A percentile compares a stretch with the other conserved stretches of the same genome.
These are phyloP conservation scores for Glycine tomentella DNA, from an alignment of 306 rosid species.

Conservation along the genomic window DNA sequence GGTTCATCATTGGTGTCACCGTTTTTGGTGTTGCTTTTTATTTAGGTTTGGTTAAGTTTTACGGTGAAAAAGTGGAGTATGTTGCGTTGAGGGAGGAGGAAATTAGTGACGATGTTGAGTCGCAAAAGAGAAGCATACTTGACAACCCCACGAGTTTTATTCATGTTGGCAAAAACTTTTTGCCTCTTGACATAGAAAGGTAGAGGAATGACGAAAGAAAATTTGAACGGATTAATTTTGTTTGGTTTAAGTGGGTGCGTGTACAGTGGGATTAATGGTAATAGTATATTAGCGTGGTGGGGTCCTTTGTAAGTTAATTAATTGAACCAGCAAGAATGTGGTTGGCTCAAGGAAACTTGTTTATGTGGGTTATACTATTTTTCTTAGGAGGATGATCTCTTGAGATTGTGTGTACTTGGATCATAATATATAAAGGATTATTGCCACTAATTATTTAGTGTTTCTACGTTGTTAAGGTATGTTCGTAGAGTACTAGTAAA, in stretches of 20 bases:
- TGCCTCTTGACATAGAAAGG: conserved; percentile 63
- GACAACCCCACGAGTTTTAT: conserved; percentile 54
- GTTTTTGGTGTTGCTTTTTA: conserved; percentile 54
- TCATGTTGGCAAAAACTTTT: conserved; percentile 52
- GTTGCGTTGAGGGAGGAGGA: conserved; percentile 50
- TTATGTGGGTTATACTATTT: neutral
- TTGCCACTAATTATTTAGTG: too few species aligned
- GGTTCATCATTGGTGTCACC: conserved; percentile 60
- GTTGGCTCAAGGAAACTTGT: conserved; percentile 23
- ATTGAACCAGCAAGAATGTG: conserved; percentile 37
- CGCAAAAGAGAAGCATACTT: conserved; percentile 51
- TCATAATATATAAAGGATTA: neutral
- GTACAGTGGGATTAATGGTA: conserved; percentile 23
- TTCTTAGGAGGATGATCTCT: neutral
- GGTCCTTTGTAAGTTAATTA: conserved; percentile 22
- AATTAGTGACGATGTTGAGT: conserved; percentile 61
- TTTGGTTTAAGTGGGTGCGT: neutral
- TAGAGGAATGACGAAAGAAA: neutral
- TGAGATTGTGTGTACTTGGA: conserved; percentile 1
- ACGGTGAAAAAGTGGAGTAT: conserved; percentile 51
- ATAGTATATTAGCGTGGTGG: conserved; percentile 31
- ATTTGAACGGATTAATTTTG: too few species aligned
- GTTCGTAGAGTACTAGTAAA: too few species aligned
- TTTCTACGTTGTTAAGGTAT: too few species aligned
- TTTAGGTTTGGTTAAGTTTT: conserved; percentile 54